Base-by-base conservation (phyloP, 2,329 filamentous ascomycete genomes). In the Rachicladosporium sp. region DNA sequence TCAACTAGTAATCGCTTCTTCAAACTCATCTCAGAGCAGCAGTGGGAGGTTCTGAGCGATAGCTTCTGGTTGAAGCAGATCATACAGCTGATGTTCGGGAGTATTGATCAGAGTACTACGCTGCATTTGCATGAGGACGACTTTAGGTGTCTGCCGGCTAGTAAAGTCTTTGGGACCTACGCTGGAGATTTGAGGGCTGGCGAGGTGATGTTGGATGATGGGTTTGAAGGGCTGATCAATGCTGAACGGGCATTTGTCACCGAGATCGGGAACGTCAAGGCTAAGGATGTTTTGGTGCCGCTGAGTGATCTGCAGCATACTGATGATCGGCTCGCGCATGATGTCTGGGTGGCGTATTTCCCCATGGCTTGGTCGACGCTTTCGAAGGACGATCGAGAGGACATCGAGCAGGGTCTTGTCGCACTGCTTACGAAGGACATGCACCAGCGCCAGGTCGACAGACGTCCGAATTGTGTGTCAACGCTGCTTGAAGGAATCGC, bases 1-100 rank as follows among this genome's bases (percentile, higher is more conserved):
- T 86, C 86, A 6, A 89, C 88, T 1, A 93, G 82, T 53, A 84
- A 85, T 42, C 80, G 93, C 30, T 70, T 98, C 31, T 82, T 81
- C 43, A 96, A 95, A 62, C 81, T 96, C 3, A 74, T 98, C 40
- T 80, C 79, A 1, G 82, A 83, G 15, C 93, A 98, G 58, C 96
- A 96, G 52, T 99, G 91, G 91, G 89, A 96, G 57, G 93, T 85
- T 0, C 70, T 99, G 35, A 79, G 78, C 2, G 91, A 98, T 51
- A 93, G 85, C 1, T 99, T 93, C 65, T 99, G 93, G 93, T 69
- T 99, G 36, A 81, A 87, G 31, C 91, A 99, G 62, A 89, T 93
- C 29, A 87, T 87, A 11, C 91, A 98, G 54, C 70, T 98, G 31
- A 76, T 99, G 41, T 76, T 98, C 47, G 88, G 91, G 10, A 88